These are phyloP conservation scores for Scedosporium aurantiacum DNA, from an alignment of 2,329 filamentous ascomycete genomes.

Conservation along the genomic window DNA sequence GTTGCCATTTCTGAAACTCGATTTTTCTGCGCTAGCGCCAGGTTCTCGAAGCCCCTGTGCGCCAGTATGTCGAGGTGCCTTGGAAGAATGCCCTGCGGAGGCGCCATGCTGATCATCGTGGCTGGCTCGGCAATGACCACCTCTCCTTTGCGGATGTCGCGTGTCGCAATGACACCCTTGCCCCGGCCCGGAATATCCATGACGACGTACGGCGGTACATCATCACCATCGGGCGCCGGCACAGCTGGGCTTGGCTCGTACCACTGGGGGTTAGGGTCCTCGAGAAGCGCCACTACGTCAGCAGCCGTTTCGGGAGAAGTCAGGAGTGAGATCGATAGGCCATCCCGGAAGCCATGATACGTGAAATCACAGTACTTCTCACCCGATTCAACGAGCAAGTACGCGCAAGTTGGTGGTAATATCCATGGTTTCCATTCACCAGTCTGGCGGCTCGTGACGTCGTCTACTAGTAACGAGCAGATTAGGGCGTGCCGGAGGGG, in stretches of 20 bases:
- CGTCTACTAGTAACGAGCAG: constrained; percentile 2
- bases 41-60: neutral
- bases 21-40: neutral
- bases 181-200: constrained; percentile 20
- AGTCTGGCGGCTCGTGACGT: neutral
- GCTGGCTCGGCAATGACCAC: constrained; percentile 24
- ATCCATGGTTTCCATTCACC: neutral
- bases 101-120: constrained; percentile 13
- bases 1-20: neutral
- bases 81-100: neutral
- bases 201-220: constrained; percentile 15
- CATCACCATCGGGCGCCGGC: neutral
- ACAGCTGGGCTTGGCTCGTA: neutral
- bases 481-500: neutral
- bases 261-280: neutral
- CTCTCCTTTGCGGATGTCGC: constrained; percentile 20
- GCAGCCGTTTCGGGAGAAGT: neutral
- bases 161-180: constrained; percentile 22
- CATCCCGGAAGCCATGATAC: neutral
- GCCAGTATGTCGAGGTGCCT: neutral
- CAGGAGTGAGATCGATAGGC: neutral
- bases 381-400: neutral
- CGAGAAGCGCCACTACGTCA: neutral
- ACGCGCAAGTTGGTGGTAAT: neutral
- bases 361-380: constrained; percentile 5